Conservation (phyloP, 371 early-diverging fungal species). For the Mucor racemosus region DNA sequence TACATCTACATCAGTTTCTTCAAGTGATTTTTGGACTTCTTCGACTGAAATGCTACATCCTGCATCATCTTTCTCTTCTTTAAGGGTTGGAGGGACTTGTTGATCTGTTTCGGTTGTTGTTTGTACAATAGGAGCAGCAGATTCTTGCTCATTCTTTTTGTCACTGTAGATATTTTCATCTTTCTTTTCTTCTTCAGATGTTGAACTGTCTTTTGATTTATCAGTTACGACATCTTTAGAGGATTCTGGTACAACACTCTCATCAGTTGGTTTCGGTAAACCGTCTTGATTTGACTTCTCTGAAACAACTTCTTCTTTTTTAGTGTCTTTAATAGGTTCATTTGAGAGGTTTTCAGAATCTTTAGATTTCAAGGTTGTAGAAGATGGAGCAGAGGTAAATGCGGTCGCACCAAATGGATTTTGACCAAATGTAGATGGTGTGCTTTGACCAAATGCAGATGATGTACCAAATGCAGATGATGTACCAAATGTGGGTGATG, state of each 20-base stretch:
- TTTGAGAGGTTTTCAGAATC: neutral
- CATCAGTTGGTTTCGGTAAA: neutral
- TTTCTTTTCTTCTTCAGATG: neutral
- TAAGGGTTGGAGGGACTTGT: neutral
- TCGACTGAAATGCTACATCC: constrained; percentile 13
- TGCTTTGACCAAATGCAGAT: constrained; percentile 11
- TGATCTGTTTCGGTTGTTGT: neutral
- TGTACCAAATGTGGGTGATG: constrained; percentile 7
- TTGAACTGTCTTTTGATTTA: too few relatives aligned
- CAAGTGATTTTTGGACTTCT: constrained; percentile 2
- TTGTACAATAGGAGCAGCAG: neutral
- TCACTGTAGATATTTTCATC: neutral
- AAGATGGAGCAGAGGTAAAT: neutral
- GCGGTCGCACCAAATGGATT: constrained; percentile 1
- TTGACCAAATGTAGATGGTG: neutral
- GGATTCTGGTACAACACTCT: neutral
- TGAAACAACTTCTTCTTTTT: neutral
- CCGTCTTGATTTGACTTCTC: neutral
- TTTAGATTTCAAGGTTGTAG: neutral
- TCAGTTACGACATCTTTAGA: neutral
- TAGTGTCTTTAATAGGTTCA: neutral
- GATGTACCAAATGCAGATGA: constrained; percentile 3
- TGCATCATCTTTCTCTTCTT: neutral
- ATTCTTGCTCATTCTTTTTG: neutral
- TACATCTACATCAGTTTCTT: constrained; percentile 1